Evolutionary conservation across 192 early-diverging fungal species (phyloP), one percentile per base, ranked within the genome.

Genomic region (Pilaira anomala): DNA sequence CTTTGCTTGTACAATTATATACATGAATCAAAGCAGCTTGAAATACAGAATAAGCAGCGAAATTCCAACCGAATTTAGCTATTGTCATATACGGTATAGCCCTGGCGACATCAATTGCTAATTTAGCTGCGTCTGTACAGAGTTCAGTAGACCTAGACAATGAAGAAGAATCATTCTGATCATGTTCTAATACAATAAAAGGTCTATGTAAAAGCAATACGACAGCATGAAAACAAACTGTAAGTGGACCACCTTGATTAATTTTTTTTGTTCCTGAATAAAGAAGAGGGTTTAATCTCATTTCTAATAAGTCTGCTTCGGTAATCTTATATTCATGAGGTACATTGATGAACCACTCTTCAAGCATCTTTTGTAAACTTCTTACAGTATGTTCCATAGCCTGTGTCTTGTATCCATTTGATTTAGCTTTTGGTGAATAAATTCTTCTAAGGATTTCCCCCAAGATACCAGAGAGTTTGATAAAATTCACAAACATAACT

Each of bases 341-440:
- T 12, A 76, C 28, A 5, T 39, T 8, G 7, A 45, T 33, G 49
- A 53, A 66, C 74, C 74, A 76, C 8, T 70, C 65, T 11, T 61
- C 54, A 41, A 76, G 24, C 60, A 62, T 71, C 2, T 21, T 12
- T 44, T 76, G 65, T 22, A 76, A 25, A 18, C 63, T 67, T 16
- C n/a, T 39, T 11, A 67, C 68, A 2, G 65, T 65, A 6, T 63
- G 53, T 22, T 71, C 65, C 48, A 61, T 63, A 1, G 29, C 26
- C 1, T 54, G 14, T 0, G 60, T 44, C 22, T 63, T 46, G 45
- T 63, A 58, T 7, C 74, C 68, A 14, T 58, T 50, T 41, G 48
- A 39, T 30, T 67, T 66, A 0, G 61, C 69, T 8, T 71, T 70
- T 22, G 74, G 68, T 21, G 74, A 67, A 39, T 76, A 76, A 16